Conservation (phyloP, 1,284 basidiomycete species). For the Ustilago crameri region DNA sequence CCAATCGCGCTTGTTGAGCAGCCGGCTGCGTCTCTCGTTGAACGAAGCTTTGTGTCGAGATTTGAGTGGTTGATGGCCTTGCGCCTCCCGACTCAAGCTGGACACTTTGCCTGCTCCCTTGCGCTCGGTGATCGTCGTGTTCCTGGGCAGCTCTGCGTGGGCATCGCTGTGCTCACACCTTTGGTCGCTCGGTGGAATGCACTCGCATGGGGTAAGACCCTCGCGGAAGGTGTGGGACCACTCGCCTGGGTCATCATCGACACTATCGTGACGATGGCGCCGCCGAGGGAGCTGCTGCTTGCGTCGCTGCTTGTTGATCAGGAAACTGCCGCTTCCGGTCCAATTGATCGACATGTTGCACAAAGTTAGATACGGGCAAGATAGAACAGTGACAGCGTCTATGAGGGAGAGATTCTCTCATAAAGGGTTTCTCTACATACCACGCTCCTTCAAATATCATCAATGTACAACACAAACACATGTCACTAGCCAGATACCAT, state of each 20-base stretch:
- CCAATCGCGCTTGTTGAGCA: slow-evolving; percentile 27
- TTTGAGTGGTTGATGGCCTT: no score
- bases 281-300: slow-evolving; percentile 5
- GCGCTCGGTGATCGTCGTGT: background rate
- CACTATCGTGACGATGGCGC: background rate
- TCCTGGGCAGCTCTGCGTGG: background rate
- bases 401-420: no score
- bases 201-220: slow-evolving; percentile 2
- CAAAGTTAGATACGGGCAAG: background rate
- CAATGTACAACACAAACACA: no score
- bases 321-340: slow-evolving; percentile 45
- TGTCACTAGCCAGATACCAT: no score
- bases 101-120: background rate
- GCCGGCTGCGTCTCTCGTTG: slow-evolving; percentile 17
- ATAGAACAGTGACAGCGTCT: no score
- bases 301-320: slow-evolving; percentile 12
- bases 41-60: background rate
- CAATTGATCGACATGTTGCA: slow-evolving; percentile 42
- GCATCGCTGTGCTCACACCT: background rate
- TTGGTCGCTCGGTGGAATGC: slow-evolving; percentile 4
- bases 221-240: slow-evolving; percentile 19
- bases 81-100: background rate
- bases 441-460: no score
- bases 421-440: no score
- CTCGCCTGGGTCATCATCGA: background rate